A percentile compares a stretch with the other conserved stretches of the same genome.
These are phyloP conservation scores for Ophiocordyceps polyrhachis-furcata DNA, from an alignment of 2,329 filamentous ascomycete genomes.

Conservation along the genomic window DNA sequence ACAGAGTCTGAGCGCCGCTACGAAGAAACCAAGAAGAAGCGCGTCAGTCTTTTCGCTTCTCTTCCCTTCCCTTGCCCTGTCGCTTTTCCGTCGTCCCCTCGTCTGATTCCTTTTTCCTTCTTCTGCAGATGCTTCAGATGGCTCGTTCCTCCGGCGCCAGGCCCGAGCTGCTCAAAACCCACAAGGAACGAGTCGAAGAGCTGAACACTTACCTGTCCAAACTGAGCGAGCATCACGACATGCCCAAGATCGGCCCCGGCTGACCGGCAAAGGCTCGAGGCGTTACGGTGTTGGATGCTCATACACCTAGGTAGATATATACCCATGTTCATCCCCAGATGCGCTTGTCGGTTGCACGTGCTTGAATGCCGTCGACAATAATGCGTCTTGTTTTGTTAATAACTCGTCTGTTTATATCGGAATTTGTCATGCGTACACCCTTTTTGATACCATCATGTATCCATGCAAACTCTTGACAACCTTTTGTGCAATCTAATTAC, in stretches of 20 bases:
- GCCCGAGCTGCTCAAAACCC: conserved; percentile 79
- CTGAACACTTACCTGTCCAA: conserved; percentile 84
- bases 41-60: conserved; percentile 46
- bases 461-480: background rate
- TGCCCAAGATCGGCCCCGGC: conserved; percentile 52
- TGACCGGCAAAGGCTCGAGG: conserved; percentile 12
- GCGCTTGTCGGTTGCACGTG: background rate
- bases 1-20: conserved; percentile 70
- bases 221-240: conserved; percentile 94
- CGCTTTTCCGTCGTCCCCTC: background rate
- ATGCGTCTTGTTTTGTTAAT: no score
- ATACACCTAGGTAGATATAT: conserved; percentile 3
- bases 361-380: background rate
- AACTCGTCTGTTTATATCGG: background rate
- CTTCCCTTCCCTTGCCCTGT: background rate
- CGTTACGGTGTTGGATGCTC: conserved; percentile 10
- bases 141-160: conserved; percentile 37
- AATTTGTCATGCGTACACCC: background rate
- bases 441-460: background rate
- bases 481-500: background rate
- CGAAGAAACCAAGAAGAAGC: conserved; percentile 64
- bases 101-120: background rate
- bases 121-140: conserved; percentile 59
- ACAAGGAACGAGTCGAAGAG: conserved; percentile 92
- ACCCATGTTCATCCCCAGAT: background rate